Percentiles rank a stretch among this genome's conserved stretches.
These are phyloP conservation scores for Pontederia crassipes DNA, from an alignment of 176 grass and related monocot species.

Conservation along the genomic window DNA sequence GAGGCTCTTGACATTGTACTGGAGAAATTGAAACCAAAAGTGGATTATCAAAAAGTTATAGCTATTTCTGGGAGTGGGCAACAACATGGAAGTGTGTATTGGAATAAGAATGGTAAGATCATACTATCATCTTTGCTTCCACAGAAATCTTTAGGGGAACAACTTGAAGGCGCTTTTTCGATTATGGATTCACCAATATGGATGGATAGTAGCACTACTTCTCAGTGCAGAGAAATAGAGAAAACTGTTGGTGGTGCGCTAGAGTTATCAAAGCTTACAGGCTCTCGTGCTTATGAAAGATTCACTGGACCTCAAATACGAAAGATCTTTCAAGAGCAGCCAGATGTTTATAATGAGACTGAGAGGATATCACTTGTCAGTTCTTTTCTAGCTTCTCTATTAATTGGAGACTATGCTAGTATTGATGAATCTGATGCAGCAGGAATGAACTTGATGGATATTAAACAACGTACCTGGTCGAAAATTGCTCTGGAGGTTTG, in stretches of 20 bases:
- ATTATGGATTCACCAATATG: constrained; percentile 74
- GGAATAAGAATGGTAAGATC: constrained; percentile 59
- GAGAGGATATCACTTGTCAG: constrained; percentile 95
- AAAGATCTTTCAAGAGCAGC: constrained; percentile 54
- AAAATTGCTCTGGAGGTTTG: constrained; percentile 70
- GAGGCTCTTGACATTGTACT: constrained; percentile 80
- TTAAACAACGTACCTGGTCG: constrained; percentile 68
- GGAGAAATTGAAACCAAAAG: constrained; percentile 64
- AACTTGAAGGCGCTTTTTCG: constrained; percentile 69
- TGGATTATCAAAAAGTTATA: constrained; percentile 53
- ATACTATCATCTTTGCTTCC: constrained; percentile 59
- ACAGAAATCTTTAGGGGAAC: constrained; percentile 40
- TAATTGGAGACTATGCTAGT: constrained; percentile 71
- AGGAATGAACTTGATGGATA: constrained; percentile 99
- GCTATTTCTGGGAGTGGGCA: constrained; percentile 83
- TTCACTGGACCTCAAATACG: constrained; percentile 85
- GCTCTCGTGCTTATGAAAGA: constrained; percentile 82
- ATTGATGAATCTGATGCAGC: constrained; percentile 96
- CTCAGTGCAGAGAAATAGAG: constrained; percentile 91
- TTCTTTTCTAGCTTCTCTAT: constrained; percentile 83
- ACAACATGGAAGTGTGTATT: constrained; percentile 94
- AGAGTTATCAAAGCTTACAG: constrained; percentile 81
- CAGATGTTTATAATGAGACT: constrained; percentile 50
- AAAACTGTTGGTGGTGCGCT: constrained; percentile 71
- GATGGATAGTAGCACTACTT: constrained; percentile 96